Base-by-base conservation (phyloP, 208 protist species). In the Endotrypanum monterogeii region DNA sequence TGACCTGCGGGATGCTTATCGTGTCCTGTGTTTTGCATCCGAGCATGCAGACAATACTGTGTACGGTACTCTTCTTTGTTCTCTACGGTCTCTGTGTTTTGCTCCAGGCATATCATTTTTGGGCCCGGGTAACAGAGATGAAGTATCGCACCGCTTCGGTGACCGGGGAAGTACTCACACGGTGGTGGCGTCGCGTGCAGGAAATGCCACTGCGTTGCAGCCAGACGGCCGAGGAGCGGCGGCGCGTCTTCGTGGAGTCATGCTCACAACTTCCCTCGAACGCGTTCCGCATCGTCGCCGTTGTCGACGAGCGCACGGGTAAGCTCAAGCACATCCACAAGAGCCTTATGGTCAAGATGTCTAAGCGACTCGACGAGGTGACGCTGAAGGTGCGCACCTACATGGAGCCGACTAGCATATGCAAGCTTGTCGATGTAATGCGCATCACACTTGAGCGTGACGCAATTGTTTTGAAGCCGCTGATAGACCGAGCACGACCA, bases 361-460 rank as follows among this genome's bases (percentile, higher is more conserved):
- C 85, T 11, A 82, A 85, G 69, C 86, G 92, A 1, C 82, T 96
- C 16, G 88, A 94, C 60, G 90, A 91, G 81, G 82, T 67, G 32
- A 93, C 85, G 32, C 78, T 94, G 9, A 62, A 69, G 39, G 83
- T 87, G 73, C 78, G 83, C 9, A 71, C 83, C 8, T 94, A 96
- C 76, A 74, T 86, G 55, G 92, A 96, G 75, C 89, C 92, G 28
- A 60, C 79, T 35, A 70, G 73, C n/a, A 82, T 93, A 32, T 95
- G 89, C 72, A 97, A 97, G 79, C 84, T 97, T 12, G 73, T 93
- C 4, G 93, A 97, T 66, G 86, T 92, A 12, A 90, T 95, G 88
- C 80, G 78, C 25, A 86, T 93, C 68, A 89, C 82, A 20, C 76
- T 97, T 23, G 83, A 92, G 78, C 75, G 82, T 25, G 83, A 88